phyloP scores from a whole-genome alignment of 306 rosid genomes.

The Rubus idaeus region DNA sequence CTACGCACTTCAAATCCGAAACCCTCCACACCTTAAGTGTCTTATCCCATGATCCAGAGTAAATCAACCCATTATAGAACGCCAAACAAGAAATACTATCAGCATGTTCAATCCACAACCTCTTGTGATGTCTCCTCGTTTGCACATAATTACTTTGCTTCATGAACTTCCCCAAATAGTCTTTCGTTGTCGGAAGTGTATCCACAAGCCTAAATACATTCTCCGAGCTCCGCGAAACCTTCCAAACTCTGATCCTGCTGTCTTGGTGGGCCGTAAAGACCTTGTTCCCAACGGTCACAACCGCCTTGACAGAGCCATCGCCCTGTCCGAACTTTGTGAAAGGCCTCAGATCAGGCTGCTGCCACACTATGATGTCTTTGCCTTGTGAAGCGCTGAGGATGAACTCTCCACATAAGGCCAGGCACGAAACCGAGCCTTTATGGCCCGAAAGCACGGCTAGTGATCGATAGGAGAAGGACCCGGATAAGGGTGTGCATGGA shows the following conservation, averaged over 20 bases:
- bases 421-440: slow-evolving; percentile 71
- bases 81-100: slow-evolving; percentile 88
- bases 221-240: slow-evolving; percentile 75
- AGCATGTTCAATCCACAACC: slow-evolving; percentile 82
- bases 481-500: slow-evolving; percentile 32
- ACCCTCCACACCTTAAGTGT: slow-evolving; percentile 80
- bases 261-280: slow-evolving; percentile 92
- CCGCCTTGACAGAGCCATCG: slow-evolving; percentile 79
- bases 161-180: slow-evolving; percentile 82
- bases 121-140: slow-evolving; percentile 78
- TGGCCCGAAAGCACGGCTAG: slow-evolving; percentile 77
- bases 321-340: slow-evolving; percentile 86
- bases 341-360: slow-evolving; percentile 72
- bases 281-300: slow-evolving; percentile 58
- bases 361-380: slow-evolving; percentile 86
- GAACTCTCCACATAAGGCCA: slow-evolving; percentile 91
- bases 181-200: slow-evolving; percentile 77
- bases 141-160: slow-evolving; percentile 85
- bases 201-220: slow-evolving; percentile 63
- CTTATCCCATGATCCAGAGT: slow-evolving; percentile 96
- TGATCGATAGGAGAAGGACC: slow-evolving; percentile 45
- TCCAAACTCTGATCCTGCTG: slow-evolving; percentile 83
- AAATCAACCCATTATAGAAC: slow-evolving; percentile 58
- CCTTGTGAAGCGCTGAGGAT: slow-evolving; percentile 87
- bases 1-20: slow-evolving; percentile 84